These are phyloP conservation scores for Aureobasidium sp. DNA, from an alignment of 2,329 filamentous ascomycete genomes.

Conservation along the genomic window DNA sequence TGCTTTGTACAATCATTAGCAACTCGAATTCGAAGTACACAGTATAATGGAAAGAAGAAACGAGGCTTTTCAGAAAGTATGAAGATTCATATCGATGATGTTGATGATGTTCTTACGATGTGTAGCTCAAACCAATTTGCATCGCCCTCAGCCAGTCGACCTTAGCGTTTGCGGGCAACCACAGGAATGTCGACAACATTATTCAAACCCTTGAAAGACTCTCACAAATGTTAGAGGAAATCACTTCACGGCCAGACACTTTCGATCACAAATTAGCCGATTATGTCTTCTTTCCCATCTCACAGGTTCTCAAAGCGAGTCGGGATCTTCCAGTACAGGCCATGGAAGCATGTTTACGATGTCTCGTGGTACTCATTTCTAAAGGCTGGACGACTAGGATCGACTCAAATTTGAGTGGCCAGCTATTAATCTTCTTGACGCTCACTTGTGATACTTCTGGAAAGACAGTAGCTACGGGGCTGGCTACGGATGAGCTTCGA, in stretches of 20 bases:
- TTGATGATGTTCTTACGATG: background rate
- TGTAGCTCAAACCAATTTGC: constrained; percentile 51
- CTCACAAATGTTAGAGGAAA: constrained; percentile 32
- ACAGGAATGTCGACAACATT: constrained; percentile 41
- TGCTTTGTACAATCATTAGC: background rate
- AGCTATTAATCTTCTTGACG: constrained; percentile 77
- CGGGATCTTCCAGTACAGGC: constrained; percentile 63
- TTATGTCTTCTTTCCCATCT: constrained; percentile 91
- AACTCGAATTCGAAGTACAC: background rate
- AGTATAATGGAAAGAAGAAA: constrained; percentile 27
- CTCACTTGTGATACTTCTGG: constrained; percentile 71
- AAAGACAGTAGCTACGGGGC: constrained; percentile 42
- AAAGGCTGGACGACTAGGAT: constrained; percentile 73
- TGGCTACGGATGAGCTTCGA: constrained; percentile 67
- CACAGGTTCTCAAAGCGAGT: constrained; percentile 73
- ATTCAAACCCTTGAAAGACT: constrained; percentile 41
- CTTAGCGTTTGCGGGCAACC: constrained; percentile 42
- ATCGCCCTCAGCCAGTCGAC: constrained; percentile 51
- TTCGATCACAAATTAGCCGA: constrained; percentile 81
- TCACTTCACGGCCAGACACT: constrained; percentile 28
- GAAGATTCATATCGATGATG: constrained; percentile 15
- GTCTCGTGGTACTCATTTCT: constrained; percentile 63
- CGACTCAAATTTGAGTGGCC: constrained; percentile 65
- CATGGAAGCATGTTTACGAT: constrained; percentile 69
- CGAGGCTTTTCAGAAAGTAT: constrained; percentile 33